Percentiles rank a stretch among this genome's conserved stretches.
Evolutionary conservation across 78 protist species (phyloP).

Genomic region (Cavenderia fasciculata): DNA sequence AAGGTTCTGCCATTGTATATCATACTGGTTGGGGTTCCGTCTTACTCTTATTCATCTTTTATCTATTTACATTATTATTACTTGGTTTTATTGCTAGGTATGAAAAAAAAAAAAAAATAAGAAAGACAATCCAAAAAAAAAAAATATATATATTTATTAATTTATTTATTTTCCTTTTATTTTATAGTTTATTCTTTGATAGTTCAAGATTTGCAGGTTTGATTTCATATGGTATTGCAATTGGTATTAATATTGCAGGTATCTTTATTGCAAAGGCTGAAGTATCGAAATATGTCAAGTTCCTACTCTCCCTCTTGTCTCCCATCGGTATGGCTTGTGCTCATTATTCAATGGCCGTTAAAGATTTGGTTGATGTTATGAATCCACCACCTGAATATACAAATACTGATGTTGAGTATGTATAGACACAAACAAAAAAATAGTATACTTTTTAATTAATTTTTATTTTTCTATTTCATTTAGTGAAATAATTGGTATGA

Average conservation of each 20-base stretch:
- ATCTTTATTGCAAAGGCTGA: slow-evolving; percentile 1
- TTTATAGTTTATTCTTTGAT: slow-evolving; percentile 21
- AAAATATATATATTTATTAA: no score
- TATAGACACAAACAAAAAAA: no score
- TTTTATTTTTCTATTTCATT: neutral
- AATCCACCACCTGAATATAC: neutral
- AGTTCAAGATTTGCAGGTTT: slow-evolving; percentile 35
- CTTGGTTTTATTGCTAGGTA: neutral
- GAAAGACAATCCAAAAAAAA: no score
- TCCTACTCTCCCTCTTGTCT: slow-evolving; percentile 5
- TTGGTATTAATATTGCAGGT: neutral
- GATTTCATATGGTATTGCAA: neutral
- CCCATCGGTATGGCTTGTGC: slow-evolving; percentile 32
- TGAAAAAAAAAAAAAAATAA: no score
- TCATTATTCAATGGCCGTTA: neutral
- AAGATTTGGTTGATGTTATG: slow-evolving; percentile 1
- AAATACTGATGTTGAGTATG: neutral
- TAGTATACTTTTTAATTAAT: no score
- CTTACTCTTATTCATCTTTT: neutral
- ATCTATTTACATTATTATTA: neutral
- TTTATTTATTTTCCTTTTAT: no score
- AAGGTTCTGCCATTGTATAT: slow-evolving; percentile 1
- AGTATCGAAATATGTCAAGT: neutral
- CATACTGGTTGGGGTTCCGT: neutral
- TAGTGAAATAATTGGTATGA: slow-evolving; percentile 26